These are phyloP conservation scores for Purpureocillium takamizusanense DNA, from an alignment of 2,329 filamentous ascomycete genomes.

Conservation along the genomic window DNA sequence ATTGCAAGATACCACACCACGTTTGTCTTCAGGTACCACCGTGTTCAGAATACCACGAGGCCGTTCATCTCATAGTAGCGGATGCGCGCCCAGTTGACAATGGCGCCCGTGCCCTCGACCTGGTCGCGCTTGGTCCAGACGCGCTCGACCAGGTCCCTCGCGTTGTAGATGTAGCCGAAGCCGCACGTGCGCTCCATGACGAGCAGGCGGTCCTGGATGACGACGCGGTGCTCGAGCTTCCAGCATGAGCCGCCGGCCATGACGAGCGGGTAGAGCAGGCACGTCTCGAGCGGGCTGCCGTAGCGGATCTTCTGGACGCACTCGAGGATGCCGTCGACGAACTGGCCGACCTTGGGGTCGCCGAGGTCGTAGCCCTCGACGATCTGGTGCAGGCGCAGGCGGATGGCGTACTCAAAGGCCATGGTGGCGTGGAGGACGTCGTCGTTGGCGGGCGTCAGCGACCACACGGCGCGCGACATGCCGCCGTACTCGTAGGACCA, in stretches of 20 bases:
- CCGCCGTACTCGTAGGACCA: constrained; percentile 24
- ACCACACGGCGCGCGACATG: constrained; percentile 14
- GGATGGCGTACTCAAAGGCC: constrained; percentile 31
- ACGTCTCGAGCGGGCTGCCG: constrained; percentile 29
- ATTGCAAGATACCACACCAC: too few species aligned
- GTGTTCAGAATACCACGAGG: constrained; percentile 20
- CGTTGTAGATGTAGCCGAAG: constrained; percentile 31
- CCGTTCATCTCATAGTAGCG: constrained; percentile 26
- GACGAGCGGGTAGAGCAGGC: constrained; percentile 30
- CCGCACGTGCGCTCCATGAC: constrained; percentile 34
- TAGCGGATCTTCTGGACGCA: constrained; percentile 29
- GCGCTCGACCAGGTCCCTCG: constrained; percentile 26
- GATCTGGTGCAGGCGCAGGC: constrained; percentile 31
- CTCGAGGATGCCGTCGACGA: constrained; percentile 24
- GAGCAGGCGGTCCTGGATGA: constrained; percentile 29
- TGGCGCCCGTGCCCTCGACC: constrained; percentile 14
- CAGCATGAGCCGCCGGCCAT: constrained; percentile 30
- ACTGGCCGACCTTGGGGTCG: constrained; percentile 21
- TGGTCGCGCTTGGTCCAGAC: constrained; percentile 26
- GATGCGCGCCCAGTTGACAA: constrained; percentile 25
- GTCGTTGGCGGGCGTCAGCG: constrained; percentile 11
- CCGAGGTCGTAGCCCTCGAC: constrained; percentile 29
- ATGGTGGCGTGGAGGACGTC: constrained; percentile 24
- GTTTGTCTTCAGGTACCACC: too few species aligned
- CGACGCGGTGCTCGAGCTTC: constrained; percentile 24